These are phyloP conservation scores for Sapria himalayana DNA, from an alignment of 345 rosid species.

Conservation along the genomic window DNA sequence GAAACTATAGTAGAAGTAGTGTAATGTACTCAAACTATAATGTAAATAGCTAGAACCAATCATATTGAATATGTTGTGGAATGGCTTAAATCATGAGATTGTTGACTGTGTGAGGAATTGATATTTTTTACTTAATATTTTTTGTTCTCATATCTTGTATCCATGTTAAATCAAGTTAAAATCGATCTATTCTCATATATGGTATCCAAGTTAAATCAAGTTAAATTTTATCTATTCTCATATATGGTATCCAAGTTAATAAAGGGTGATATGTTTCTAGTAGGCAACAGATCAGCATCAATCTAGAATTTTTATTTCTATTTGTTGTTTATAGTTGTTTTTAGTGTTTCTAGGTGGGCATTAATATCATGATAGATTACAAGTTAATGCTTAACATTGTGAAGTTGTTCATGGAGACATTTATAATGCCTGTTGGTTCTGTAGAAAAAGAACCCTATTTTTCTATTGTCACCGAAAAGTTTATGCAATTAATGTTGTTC, in stretches of 20 bases:
- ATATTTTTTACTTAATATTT: conserved; percentile 15
- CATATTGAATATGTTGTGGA: conserved; percentile 30
- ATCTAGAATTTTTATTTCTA: too few relatives aligned
- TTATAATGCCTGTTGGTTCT: conserved; percentile 18
- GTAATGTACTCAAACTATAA: conserved; percentile 22
- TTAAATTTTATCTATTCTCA: conserved; percentile 30
- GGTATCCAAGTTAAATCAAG: too few relatives aligned
- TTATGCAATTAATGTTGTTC: conserved; percentile 41
- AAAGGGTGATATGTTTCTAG: conserved; percentile 28
- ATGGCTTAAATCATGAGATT: conserved; percentile 33
- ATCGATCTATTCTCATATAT: too few relatives aligned
- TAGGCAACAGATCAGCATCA: conserved; percentile 17
- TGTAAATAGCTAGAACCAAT: conserved; percentile 32
- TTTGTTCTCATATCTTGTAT: too few relatives aligned
- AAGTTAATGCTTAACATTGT: conserved; percentile 25
- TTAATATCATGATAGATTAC: too few relatives aligned
- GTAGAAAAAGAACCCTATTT: conserved; percentile 17
- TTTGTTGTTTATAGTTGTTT: too few relatives aligned
- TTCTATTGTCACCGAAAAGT: conserved; percentile 29
- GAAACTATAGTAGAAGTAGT: conserved; percentile 42
- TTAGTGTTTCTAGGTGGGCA: too few relatives aligned
- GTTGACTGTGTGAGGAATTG: conserved; percentile 13
- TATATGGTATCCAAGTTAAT: conserved; percentile 24
- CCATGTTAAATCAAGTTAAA: too few relatives aligned
- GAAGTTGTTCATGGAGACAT: conserved; percentile 19